These are phyloP conservation scores for Plasmodium berghei DNA, from an alignment of 169 alveolate genomes.

Conservation along the genomic window DNA sequence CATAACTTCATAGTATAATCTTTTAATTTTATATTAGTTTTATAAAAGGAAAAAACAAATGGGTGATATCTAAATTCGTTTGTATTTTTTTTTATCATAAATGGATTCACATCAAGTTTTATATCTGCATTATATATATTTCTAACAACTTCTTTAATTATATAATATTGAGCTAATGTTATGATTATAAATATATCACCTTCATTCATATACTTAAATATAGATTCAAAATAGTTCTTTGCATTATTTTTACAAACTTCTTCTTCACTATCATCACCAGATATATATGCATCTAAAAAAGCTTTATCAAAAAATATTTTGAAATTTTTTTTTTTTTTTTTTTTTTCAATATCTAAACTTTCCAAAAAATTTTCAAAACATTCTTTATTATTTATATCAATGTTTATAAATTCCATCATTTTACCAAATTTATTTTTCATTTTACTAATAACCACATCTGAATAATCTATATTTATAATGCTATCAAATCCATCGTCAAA, in stretches of 20 bases:
- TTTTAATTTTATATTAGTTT: conserved; percentile 21
- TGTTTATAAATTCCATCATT: conserved; percentile 72
- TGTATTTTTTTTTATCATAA: conserved; percentile 57
- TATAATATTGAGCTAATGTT: conserved; percentile 82
- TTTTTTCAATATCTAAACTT: conserved; percentile 50
- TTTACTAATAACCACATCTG: conserved; percentile 79
- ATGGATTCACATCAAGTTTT: conserved; percentile 80
- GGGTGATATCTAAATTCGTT: conserved; percentile 62
- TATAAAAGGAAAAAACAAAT: conserved; percentile 51
- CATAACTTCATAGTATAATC: conserved; percentile 16
- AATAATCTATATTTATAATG: conserved; percentile 80
- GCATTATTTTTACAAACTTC: conserved; percentile 80
- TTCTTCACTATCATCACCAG: conserved; percentile 81
- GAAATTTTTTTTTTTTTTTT: conserved; percentile 46
- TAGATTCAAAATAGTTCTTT: conserved; percentile 73
- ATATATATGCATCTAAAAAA: conserved; percentile 84
- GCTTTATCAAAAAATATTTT: conserved; percentile 86
- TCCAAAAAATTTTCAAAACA: conserved; percentile 23
- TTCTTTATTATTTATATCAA: conserved; percentile 77
- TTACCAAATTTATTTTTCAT: conserved; percentile 75
- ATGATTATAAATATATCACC: conserved; percentile 82
- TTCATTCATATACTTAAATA: conserved; percentile 72
- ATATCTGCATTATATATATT: conserved; percentile 78
- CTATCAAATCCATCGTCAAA: conserved; percentile 77
- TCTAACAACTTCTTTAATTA: conserved; percentile 81